Base-by-base conservation (phyloP, 2,329 filamentous ascomycete genomes). In the Volutella citrinella region DNA sequence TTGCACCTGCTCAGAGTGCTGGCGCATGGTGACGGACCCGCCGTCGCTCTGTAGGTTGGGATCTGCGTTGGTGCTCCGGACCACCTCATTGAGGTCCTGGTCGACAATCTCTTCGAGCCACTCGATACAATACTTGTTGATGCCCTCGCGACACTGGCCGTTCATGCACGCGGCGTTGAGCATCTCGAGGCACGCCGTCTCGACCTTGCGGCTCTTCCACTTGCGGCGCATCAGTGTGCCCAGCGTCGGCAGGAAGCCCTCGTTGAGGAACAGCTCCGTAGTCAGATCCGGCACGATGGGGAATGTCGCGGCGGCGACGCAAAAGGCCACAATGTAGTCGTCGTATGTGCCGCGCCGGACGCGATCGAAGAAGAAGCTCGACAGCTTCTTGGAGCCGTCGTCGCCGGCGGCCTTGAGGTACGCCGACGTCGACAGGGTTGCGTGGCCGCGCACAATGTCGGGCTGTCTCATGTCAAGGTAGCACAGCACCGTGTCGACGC, bases 101-200 rank as follows among this genome's bases (percentile, higher is more conserved):
- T 82, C 82, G 34, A 94, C 78, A 33, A 94, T 78, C 50, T 91
- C 84, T 55, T 90, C 84, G 21, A 98, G 71, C 88, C 91, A 97
- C 36, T 87, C 80, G 19, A 78, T 71, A 60, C 91, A 95, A 55
- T 95, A 82, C 59, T 89, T 89, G 48, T 80, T 77, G 40, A 97
- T 85, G 8, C 85, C 84, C 46, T 90, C 85, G 15, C 93, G 80
- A 54, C 90, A 97, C 7, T 78, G 69, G 28, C 80, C 74, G 56
- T 94, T 86, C 62, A 95, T 86, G 61, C 89, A 96, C 7, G 91
- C 90, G 10, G 87, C 88, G 61, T 90, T 95, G 38, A 98, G 73
- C 65, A 98, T 80, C 54, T 96, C 87, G 48, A 98, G 64, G 29
- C 88, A 84, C 4, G 89, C 86, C 38, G 86, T 83, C 62, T 95